A percentile compares a stretch with the other conserved stretches of the same genome.
These are phyloP conservation scores for Aspergillus sp. DNA, from an alignment of 2,329 filamentous ascomycete genomes.

Conservation along the genomic window DNA sequence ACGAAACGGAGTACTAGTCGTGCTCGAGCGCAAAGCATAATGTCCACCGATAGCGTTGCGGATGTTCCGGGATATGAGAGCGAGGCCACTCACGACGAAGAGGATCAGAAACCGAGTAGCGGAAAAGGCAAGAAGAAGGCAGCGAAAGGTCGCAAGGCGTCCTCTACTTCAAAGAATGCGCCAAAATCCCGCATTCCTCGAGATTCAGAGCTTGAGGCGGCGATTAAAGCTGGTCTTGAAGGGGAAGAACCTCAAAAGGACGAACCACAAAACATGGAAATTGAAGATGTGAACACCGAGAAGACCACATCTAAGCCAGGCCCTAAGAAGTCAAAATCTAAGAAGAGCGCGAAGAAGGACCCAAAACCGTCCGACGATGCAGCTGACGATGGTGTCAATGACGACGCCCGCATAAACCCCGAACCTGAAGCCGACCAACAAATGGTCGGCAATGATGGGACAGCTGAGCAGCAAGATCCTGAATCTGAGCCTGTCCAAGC, in stretches of 20 bases:
- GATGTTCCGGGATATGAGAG: conserved; percentile 17
- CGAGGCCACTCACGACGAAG: conserved; percentile 20
- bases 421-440: conserved; percentile 1
- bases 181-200: conserved; percentile 51
- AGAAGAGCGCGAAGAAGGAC: conserved; percentile 27
- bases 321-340: conserved; percentile 30
- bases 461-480: not conserved
- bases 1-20: conserved; percentile 53
- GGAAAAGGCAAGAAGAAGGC: conserved; percentile 39
- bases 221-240: conserved; percentile 65
- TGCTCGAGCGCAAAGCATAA: conserved; percentile 39
- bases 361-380: conserved; percentile 11
- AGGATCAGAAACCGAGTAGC: conserved; percentile 47
- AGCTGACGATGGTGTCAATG: conserved; percentile 11
- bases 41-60: conserved; percentile 33
- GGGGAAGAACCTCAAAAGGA: conserved; percentile 53
- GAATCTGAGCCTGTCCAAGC: not conserved
- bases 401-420: conserved; percentile 10
- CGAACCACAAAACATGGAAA: conserved; percentile 42
- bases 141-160: conserved; percentile 48
- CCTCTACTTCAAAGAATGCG: conserved; percentile 49
- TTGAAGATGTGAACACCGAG: conserved; percentile 47
- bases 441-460: not conserved
- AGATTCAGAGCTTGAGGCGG: conserved; percentile 66
- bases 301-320: conserved; percentile 19